Percentiles rank a stretch among this genome's conserved stretches.
Evolutionary conservation across 805 yeast species (phyloP).

Genomic region (Millerozyma miso): DNA sequence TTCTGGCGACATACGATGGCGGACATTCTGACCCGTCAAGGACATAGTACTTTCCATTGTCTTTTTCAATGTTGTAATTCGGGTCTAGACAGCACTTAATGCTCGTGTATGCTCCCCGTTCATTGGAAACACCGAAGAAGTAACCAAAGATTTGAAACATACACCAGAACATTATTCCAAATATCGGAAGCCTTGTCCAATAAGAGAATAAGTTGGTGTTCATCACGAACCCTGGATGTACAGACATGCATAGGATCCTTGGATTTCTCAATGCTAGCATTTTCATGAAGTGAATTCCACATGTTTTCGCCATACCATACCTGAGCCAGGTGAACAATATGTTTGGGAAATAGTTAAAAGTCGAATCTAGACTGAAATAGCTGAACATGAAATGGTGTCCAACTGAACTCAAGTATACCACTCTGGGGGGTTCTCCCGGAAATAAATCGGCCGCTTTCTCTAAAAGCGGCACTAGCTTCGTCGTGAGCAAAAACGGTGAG

Average conservation of each 20-base stretch:
- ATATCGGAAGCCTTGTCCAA: constrained; percentile 72
- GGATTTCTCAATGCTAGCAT: constrained; percentile 65
- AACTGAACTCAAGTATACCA: constrained; percentile 60
- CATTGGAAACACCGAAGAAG: constrained; percentile 66
- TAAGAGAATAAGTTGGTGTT: constrained; percentile 70
- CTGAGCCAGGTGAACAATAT: constrained; percentile 72
- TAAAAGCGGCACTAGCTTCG: constrained; percentile 51
- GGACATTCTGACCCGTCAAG: constrained; percentile 53
- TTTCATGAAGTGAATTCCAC: constrained; percentile 69
- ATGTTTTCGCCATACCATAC: constrained; percentile 72
- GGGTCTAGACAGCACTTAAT: constrained; percentile 59
- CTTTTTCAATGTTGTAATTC: constrained; percentile 42
- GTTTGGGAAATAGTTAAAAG: constrained; percentile 59
- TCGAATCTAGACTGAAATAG: constrained; percentile 44
- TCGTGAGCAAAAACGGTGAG: constrained; percentile 68
- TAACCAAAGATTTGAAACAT: constrained; percentile 65
- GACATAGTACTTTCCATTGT: constrained; percentile 67
- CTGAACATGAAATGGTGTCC: constrained; percentile 55
- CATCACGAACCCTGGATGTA: constrained; percentile 88
- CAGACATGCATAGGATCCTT: constrained; percentile 55
- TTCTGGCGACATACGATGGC: constrained; percentile 55
- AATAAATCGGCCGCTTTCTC: constrained; percentile 34
- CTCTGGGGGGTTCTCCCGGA: constrained; percentile 41
- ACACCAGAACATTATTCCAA: constrained; percentile 74
- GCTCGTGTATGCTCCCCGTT: constrained; percentile 66